phyloP scores from a whole-genome alignment of 768 basidiomycete genomes.

The Exidia glandulosa region DNA sequence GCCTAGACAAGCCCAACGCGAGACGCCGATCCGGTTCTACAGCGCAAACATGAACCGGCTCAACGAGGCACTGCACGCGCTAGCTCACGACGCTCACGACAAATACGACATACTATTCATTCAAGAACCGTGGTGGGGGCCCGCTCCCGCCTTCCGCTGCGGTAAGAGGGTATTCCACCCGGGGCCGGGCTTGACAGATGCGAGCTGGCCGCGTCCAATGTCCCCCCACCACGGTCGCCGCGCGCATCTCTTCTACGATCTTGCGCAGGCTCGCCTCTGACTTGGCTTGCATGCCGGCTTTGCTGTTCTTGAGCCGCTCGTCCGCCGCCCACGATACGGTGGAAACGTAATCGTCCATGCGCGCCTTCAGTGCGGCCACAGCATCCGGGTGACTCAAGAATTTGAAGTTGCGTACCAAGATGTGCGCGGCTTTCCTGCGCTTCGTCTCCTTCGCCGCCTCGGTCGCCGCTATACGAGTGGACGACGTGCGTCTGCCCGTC shows the following conservation, averaged over 20 bases:
- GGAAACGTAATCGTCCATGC: neutral
- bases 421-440: neutral
- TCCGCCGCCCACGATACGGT: neutral
- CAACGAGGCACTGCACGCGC: neutral
- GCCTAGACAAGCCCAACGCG: neutral
- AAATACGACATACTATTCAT: neutral
- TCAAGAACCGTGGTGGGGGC: neutral
- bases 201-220: neutral
- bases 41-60: neutral
- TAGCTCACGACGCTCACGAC: neutral
- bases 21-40: neutral
- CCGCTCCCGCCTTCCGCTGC: too few species aligned
- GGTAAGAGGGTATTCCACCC: too few species aligned
- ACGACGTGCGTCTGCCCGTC: neutral
- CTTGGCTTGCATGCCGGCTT: neutral
- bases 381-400: neutral
- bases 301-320: neutral
- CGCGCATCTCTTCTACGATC: neutral
- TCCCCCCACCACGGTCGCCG: neutral
- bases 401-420: neutral
- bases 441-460: neutral
- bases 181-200: too few species aligned
- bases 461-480: neutral
- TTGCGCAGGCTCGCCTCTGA: neutral
- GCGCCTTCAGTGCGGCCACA: neutral